These are phyloP conservation scores for Cymodocea nodosa DNA, from an alignment of 116 monocot species.

Conservation along the genomic window DNA sequence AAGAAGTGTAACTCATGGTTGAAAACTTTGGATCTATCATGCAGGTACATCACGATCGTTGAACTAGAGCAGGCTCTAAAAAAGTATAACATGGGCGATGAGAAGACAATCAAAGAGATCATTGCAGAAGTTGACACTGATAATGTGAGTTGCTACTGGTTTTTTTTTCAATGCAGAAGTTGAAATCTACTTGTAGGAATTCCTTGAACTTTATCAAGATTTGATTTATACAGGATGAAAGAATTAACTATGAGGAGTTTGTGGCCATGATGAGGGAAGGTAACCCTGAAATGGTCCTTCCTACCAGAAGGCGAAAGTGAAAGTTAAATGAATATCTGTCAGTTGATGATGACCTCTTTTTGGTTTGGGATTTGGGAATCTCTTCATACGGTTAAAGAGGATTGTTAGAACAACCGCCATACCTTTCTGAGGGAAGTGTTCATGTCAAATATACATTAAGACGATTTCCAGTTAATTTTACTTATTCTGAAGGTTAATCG, in stretches of 20 bases:
- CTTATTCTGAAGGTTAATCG: too few species aligned
- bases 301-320: conserved; percentile 41
- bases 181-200: background rate
- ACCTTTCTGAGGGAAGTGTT: background rate
- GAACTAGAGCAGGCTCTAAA: conserved; percentile 63
- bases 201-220: background rate
- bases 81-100: conserved; percentile 80
- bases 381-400: background rate
- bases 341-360: background rate
- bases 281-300: conserved; percentile 37
- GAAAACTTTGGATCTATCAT: background rate
- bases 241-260: conserved; percentile 81
- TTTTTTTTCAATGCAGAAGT: background rate
- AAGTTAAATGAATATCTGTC: background rate
- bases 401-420: background rate
- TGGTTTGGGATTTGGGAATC: background rate
- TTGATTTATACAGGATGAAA: conserved; percentile 49
- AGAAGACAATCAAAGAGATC: conserved; percentile 71
- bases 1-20: background rate
- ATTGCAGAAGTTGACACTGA: conserved; percentile 91
- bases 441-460: background rate
- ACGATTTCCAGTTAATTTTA: background rate
- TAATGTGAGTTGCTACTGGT: conserved; percentile 45
- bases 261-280: conserved; percentile 92
- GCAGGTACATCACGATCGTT: conserved; percentile 75